Base-by-base conservation (phyloP, 345 rosid genomes). In the Anacardium occidentale region DNA sequence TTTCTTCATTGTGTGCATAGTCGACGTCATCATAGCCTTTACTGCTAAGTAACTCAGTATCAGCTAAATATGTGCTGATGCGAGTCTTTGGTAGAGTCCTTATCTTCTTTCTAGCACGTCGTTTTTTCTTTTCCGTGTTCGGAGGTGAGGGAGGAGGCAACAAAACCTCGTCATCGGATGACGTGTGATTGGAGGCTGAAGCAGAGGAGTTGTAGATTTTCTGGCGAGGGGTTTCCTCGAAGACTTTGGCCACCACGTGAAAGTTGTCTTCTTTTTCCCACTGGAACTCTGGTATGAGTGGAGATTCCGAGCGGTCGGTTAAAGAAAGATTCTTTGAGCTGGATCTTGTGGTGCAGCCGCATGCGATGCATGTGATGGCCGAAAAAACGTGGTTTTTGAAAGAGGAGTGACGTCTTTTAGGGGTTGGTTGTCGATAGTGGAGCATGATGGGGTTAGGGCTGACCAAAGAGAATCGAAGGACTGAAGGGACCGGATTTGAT, bases 241-340 rank as follows among this genome's bases (percentile, higher is more conserved):
- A 72, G 29, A 66, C 75, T 44, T 81, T 78, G 44, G 88, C 87
- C 2, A 90, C 76, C 58, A 85, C 89, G 72, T 86, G 88, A 85
- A 87, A 90, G 13, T 79, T 83, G 2, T 81, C 87, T 26, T 90
- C 88, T 26, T 80, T 76, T 69, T 82, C 86, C 98, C 93, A 87
- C 47, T 76, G 88, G 77, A 91, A 91, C 71, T 56, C 76, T 11
- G 84, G 85, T 0, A 87, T 78, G 0, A 82, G 83, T 0, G 85
- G 80, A 12, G 89, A 75, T 52, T 63, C 73, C 67, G 58, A 54
- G 55, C 20, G 74, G 62, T 77, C 80, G 34, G 61, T 67, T 37
- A 77, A 85, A 29, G 85, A 79, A 44, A 59, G 64, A 67, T 22
- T 75, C 51, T 15, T 44, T 24, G 42, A 10, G 1, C 80, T 20